Evolutionary conservation across 345 rosid genomes (phyloP), one percentile per base, ranked within the genome.

Genomic region (Hibiscus syriacus): DNA sequence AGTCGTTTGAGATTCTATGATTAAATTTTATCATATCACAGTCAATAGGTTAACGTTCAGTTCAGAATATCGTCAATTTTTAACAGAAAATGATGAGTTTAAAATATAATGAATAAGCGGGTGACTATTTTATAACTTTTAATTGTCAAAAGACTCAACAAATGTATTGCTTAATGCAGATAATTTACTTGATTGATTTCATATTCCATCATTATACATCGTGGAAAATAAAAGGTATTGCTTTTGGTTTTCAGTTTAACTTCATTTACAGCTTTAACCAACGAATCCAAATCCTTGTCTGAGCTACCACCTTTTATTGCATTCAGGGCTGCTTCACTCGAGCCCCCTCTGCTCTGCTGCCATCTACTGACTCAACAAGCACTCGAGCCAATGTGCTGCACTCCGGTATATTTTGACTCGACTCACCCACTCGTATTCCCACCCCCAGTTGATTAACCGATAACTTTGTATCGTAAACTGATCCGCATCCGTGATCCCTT

Each of bases 281-380:
- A 72, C 0, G 52, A 69, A 20, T 70, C 77, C 70, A 79, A 67
- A 56, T 70, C 64, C 16, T 54, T 53, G 45, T 70, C 74, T 2
- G 80, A 82, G 58, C 69, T 79, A 11, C 83, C 86, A 55, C 83
- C 83, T 25, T 57, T 17, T 0, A 74, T 64, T 2, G 78, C 76
- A 1, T 1, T 17, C 53, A 30, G 14, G 8, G 76, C 73, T 1
- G 46, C 66, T 54, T 45, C 74, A 69, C 73, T 32, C 70, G 71
- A 17, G 5, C 17, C 41, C 71, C 49, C 41, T 79, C 70, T 2
- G 52, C 27, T 16, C 32, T 38, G n/a, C 7, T 46, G 52, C 20
- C 69, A 7, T 34, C 58, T 49, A 75, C 16, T 0, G 78, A 77
- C 6, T 79, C 75, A 0, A 39, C 77, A 45, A 82, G 68, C 16